Evolutionary conservation across 352 stramenopile genomes (phyloP).

Genomic region (Phytophthora lateralis): DNA sequence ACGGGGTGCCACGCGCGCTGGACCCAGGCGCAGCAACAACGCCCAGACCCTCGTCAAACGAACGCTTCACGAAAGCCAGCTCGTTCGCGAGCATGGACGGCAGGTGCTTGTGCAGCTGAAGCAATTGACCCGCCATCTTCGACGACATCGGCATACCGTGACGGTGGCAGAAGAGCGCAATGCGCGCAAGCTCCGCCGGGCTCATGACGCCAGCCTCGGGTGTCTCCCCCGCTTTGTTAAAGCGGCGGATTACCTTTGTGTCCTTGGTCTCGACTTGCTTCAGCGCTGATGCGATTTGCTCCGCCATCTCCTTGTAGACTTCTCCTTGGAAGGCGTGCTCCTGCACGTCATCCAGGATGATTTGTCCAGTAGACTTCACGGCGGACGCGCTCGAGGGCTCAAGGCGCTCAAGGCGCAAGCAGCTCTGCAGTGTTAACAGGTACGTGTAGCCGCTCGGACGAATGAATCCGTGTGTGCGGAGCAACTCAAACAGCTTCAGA

Average conservation of each 20-base stretch:
- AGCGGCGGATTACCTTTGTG: conserved; percentile 29
- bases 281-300: conserved; percentile 30
- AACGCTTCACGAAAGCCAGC: conserved; percentile 47
- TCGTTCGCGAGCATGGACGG: conserved; percentile 48
- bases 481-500: conserved; percentile 76
- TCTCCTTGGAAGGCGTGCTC: conserved; percentile 53
- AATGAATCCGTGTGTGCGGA: conserved; percentile 72
- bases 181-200: conserved; percentile 48
- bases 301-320: conserved; percentile 31
- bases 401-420: conserved; percentile 51
- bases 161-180: conserved; percentile 66
- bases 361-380: conserved; percentile 45
- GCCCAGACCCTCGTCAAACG: conserved; percentile 34
- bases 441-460: conserved; percentile 80
- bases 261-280: conserved; percentile 26
- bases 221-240: conserved; percentile 17
- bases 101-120: conserved; percentile 48
- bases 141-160: conserved; percentile 49
- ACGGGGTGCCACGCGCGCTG: conserved; percentile 1
- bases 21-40: conserved; percentile 21
- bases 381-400: conserved; percentile 37
- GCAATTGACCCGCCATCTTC: conserved; percentile 44
- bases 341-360: conserved; percentile 56
- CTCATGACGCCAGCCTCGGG: conserved; percentile 27
- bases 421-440: conserved; percentile 70